A percentile compares a stretch with the other conserved stretches of the same genome.
Conservation (phyloP, 352 stramenopile species). For the Phytophthora cactorum region DNA sequence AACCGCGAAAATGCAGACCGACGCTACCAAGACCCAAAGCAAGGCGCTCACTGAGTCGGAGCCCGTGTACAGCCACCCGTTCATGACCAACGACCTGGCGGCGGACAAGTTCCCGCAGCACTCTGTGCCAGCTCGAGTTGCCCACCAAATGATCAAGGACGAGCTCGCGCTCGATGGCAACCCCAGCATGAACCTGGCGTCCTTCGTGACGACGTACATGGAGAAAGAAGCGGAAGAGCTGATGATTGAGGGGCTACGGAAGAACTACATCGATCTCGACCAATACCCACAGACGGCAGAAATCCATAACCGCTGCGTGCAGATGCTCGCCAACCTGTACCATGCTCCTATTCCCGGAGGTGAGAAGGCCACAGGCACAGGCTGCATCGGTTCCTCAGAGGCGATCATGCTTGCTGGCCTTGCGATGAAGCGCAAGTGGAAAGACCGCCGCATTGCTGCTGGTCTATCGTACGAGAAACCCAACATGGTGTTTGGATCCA, state of each 20-base stretch:
- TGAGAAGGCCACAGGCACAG: slow-evolving; percentile 68
- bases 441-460: slow-evolving; percentile 79
- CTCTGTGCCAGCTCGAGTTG: no score
- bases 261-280: slow-evolving; percentile 66
- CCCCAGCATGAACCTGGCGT: slow-evolving; percentile 84
- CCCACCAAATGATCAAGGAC: no score
- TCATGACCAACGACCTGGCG: no score
- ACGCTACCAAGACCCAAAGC: neutral
- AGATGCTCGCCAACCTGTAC: slow-evolving; percentile 89
- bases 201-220: slow-evolving; percentile 92
- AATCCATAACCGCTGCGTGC: slow-evolving; percentile 92
- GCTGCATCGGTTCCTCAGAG: slow-evolving; percentile 93
- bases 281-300: slow-evolving; percentile 90
- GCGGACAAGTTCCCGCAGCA: no score
- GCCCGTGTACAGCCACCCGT: no score
- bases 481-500: slow-evolving; percentile 94
- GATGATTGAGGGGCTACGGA: slow-evolving; percentile 81
- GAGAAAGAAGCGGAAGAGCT: slow-evolving; percentile 85
- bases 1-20: neutral
- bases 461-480: slow-evolving; percentile 85
- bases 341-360: no score
- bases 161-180: no score
- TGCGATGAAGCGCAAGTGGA: slow-evolving; percentile 93
- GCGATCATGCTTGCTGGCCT: slow-evolving; percentile 92
- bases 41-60: neutral